Evolutionary conservation across 139 green algal genomes (phyloP).

Genomic region (Tetraselmis striata): DNA sequence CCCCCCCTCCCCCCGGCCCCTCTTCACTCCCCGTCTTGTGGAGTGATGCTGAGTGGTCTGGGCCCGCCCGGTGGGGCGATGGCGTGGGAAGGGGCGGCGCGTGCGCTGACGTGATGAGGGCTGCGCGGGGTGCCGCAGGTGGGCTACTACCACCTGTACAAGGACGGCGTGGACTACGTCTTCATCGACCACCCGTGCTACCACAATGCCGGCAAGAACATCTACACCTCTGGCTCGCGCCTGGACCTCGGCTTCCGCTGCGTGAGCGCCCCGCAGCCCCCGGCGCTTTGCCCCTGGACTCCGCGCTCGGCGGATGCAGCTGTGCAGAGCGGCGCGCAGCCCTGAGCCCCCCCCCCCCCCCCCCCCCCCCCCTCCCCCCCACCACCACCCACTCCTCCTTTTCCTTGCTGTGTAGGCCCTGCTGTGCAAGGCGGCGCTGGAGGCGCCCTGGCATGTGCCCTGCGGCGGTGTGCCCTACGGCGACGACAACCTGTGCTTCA

Average conservation of each 20-base stretch:
- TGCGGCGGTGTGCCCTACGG: slow-evolving; percentile 77
- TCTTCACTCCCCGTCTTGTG: neutral
- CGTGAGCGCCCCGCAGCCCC: neutral
- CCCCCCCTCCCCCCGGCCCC: no score
- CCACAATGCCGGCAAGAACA: slow-evolving; percentile 38
- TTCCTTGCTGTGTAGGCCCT: slow-evolving; percentile 51
- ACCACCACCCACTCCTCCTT: no score
- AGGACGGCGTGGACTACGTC: slow-evolving; percentile 82
- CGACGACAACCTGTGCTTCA: slow-evolving; percentile 79
- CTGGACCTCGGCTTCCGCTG: slow-evolving; percentile 2
- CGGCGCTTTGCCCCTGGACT: no score
- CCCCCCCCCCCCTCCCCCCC: no score
- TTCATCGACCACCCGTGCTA: slow-evolving; percentile 89
- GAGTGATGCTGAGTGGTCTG: neutral
- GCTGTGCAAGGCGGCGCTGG: slow-evolving; percentile 74
- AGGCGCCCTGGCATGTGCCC: slow-evolving; percentile 79
- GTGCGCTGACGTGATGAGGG: neutral
- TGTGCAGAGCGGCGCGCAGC: no score
- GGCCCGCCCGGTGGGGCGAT: neutral
- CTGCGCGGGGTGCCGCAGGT: slow-evolving; percentile 34
- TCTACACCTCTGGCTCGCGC: slow-evolving; percentile 26
- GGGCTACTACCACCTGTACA: slow-evolving; percentile 73
- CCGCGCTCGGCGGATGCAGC: slow-evolving; percentile 71
- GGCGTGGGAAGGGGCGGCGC: neutral
- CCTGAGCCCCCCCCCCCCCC: no score